Evolutionary conservation across 2,329 filamentous ascomycete genomes (phyloP), one percentile per base, ranked within the genome.

Genomic region (Aspergillus pseudoglaucus): DNA sequence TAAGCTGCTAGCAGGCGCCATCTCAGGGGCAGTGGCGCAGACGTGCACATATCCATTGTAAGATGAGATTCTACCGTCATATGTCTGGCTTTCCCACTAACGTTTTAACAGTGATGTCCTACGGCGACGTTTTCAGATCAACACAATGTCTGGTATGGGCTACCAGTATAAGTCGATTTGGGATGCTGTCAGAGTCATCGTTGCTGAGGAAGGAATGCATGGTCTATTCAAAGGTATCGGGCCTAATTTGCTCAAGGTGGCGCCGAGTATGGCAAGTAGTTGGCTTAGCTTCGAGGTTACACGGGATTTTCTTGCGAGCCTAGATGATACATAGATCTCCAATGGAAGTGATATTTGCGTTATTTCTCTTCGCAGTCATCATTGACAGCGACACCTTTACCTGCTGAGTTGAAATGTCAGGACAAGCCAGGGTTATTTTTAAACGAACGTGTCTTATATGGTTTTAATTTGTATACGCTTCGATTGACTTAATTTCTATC

Each of bases 31-130:
- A 23, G 87, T 98, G 45, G 93, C 93, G 38, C 93, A 98, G 68
- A 97, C 91, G 2, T 95, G 87, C 78, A 98, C 93, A 63, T 98
- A 98, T 71, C 93, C 93, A 52, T 96, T 98, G 87, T 95, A 72
- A 79, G 87, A 49, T 44, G 10, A 20, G 37, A 15, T 20, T 9
- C 10, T 39, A 17, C 23, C 20, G n/a, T 44, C 17, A 15, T 42
- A 23, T 6, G 2, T 25, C 33, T 43, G 33, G 9, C 40, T 25
- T 30, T 9, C 18, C 42, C 17, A 25, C 14, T 58, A 42, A 57
- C 49, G 2, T 37, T 15, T 8, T 25, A 42, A 25, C 52, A 93
- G 88, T 65, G 90, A 95, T 65, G 91, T 98, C 2, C 77, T 98
- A 47, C 87, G 93, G 27, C 84, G 93, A 51, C 82, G 93, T 44